phyloP scores from a whole-genome alignment of 441 rosid species.

The Populus hybrid region DNA sequence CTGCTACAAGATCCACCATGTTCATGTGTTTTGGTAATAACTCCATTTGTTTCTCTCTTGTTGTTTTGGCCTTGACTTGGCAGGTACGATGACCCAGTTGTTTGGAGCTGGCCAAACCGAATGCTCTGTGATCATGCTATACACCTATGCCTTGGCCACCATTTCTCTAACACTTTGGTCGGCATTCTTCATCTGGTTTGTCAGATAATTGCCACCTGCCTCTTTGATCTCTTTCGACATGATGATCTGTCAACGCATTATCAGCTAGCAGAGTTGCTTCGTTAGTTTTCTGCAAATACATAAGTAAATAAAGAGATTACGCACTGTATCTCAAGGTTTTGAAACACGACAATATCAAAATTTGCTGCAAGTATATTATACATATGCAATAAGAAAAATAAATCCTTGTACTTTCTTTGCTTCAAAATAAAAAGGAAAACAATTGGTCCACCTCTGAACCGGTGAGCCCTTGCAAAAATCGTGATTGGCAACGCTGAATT shows the following conservation, averaged over 20 bases:
- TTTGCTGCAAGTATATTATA: no score
- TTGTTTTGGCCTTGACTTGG: background rate
- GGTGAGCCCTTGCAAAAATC: no score
- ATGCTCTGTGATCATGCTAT: constrained; percentile 70
- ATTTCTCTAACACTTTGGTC: constrained; percentile 65
- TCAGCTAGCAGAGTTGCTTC: background rate
- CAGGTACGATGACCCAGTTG: constrained; percentile 55
- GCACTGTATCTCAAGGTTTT: background rate
- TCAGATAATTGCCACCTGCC: constrained; percentile 9
- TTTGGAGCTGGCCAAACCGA: constrained; percentile 42
- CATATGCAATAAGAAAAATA: no score
- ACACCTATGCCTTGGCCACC: constrained; percentile 61
- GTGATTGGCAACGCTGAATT: no score
- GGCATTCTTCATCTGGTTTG: constrained; percentile 66
- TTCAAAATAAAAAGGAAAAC: no score
- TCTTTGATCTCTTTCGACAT: background rate
- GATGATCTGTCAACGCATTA: background rate
- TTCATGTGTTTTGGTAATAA: background rate
- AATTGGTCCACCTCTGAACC: no score
- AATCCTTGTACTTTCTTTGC: no score
- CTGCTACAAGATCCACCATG: background rate
- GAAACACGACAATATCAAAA: background rate
- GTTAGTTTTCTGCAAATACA: background rate
- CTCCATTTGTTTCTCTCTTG: background rate
- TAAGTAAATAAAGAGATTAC: background rate